These are phyloP conservation scores for Chlamydomonas sp. DNA, from an alignment of 139 green algal species.

Conservation along the genomic window DNA sequence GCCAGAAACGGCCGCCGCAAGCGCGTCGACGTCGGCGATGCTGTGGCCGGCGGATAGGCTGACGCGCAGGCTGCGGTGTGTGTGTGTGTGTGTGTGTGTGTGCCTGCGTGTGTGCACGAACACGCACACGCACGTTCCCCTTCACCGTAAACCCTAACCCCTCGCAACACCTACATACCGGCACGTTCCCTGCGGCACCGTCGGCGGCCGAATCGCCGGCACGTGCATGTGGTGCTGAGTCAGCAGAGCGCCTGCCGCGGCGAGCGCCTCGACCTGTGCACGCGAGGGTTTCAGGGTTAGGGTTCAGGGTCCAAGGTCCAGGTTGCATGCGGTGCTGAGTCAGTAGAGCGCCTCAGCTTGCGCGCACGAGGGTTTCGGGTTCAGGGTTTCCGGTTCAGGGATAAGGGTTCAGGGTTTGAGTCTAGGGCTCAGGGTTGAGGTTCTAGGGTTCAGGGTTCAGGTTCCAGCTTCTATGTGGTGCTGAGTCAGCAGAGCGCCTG, in stretches of 20 bases:
- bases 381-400: no score
- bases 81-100: background rate
- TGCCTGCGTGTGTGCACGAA: background rate
- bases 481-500: no score
- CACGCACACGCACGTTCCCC: background rate
- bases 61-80: constrained; percentile 51
- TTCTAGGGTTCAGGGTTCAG: no score
- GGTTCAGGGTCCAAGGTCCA: no score
- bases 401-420: no score
- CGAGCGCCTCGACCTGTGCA: no score
- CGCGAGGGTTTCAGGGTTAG: no score
- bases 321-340: background rate
- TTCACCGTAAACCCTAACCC: background rate
- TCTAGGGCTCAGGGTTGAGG: no score
- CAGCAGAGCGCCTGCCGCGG: no score
- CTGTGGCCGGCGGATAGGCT: constrained; percentile 72
- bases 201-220: constrained; percentile 86
- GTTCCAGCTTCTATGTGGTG: no score
- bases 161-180: constrained; percentile 23
- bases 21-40: constrained; percentile 43
- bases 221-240: constrained; percentile 68
- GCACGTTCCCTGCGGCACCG: constrained; percentile 74
- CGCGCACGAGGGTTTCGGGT: no score
- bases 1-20: constrained; percentile 27
- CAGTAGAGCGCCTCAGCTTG: background rate